Percentiles rank a stretch among this genome's conserved stretches.
Conservation (phyloP, 495 filamentous ascomycete genomes). For the Tuber borchii region DNA sequence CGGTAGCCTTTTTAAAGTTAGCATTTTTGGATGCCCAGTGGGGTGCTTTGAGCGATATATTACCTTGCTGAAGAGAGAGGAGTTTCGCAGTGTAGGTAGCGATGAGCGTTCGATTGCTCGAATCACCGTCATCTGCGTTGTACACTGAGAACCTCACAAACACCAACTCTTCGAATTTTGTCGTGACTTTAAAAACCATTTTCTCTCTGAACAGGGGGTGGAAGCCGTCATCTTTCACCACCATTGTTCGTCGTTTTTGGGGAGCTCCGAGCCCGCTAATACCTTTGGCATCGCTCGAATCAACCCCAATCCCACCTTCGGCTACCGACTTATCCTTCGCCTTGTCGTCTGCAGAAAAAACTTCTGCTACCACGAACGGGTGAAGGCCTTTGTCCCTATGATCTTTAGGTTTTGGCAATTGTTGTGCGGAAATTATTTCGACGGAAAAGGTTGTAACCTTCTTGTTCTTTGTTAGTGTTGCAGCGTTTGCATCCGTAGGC, state of each 20-base stretch:
- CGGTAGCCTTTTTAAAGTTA: slow-evolving; percentile 58
- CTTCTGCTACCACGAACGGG: slow-evolving; percentile 89
- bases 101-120: slow-evolving; percentile 58
- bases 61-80: slow-evolving; percentile 70
- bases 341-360: slow-evolving; percentile 90
- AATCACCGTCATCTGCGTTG: slow-evolving; percentile 65
- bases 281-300: slow-evolving; percentile 62
- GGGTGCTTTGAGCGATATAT: not conserved
- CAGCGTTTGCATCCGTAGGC: slow-evolving; percentile 46
- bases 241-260: slow-evolving; percentile 67
- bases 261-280: slow-evolving; percentile 67
- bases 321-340: slow-evolving; percentile 50
- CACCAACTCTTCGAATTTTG: slow-evolving; percentile 84
- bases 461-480: slow-evolving; percentile 56
- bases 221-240: slow-evolving; percentile 81
- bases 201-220: slow-evolving; percentile 75
- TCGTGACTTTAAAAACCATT: slow-evolving; percentile 70
- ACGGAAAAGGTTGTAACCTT: slow-evolving; percentile 76
- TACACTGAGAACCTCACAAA: slow-evolving; percentile 92
- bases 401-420: slow-evolving; percentile 73
- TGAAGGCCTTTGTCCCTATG: slow-evolving; percentile 70
- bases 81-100: slow-evolving; percentile 91
- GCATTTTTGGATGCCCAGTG: not conserved
- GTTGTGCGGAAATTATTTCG: slow-evolving; percentile 86
- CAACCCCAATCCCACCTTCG: slow-evolving; percentile 63